phyloP scores from a whole-genome alignment of 2,329 filamentous ascomycete genomes.

The Mollisia scopiformis region DNA sequence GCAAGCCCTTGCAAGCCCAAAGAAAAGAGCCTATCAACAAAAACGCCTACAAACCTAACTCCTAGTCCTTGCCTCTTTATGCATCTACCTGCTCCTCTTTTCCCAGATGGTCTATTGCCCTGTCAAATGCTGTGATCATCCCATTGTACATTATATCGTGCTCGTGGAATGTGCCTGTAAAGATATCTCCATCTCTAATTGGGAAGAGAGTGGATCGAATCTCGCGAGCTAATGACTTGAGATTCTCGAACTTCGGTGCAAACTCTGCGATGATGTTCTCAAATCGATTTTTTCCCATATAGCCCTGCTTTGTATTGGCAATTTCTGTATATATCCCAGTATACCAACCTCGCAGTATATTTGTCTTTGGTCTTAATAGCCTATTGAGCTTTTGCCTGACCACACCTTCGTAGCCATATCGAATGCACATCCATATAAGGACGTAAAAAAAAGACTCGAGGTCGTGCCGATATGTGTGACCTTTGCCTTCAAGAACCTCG shows the following conservation, averaged over 20 bases:
- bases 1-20: conserved; percentile 3
- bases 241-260: conserved; percentile 21
- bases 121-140: conserved; percentile 21
- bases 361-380: conserved; percentile 14
- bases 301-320: conserved; percentile 12
- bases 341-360: conserved; percentile 30
- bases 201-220: conserved; percentile 33
- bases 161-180: conserved; percentile 23
- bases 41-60: conserved; percentile 7
- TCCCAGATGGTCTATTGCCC: conserved; percentile 16
- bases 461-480: conserved; percentile 35
- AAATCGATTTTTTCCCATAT: conserved; percentile 23
- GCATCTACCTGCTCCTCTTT: conserved; percentile 12
- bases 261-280: conserved; percentile 22
- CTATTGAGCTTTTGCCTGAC: conserved; percentile 18
- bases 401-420: conserved; percentile 20
- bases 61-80: neutral
- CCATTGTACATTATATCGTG: conserved; percentile 26
- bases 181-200: conserved; percentile 31
- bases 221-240: conserved; percentile 25
- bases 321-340: conserved; percentile 31
- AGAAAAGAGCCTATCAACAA: conserved; percentile 1
- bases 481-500: conserved; percentile 18
- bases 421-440: conserved; percentile 34
- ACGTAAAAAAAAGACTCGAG: conserved; percentile 40